A percentile compares a stretch with the other conserved stretches of the same genome.
Conservation (phyloP, 257 asterid species). For the Gentiana dahurica region DNA sequence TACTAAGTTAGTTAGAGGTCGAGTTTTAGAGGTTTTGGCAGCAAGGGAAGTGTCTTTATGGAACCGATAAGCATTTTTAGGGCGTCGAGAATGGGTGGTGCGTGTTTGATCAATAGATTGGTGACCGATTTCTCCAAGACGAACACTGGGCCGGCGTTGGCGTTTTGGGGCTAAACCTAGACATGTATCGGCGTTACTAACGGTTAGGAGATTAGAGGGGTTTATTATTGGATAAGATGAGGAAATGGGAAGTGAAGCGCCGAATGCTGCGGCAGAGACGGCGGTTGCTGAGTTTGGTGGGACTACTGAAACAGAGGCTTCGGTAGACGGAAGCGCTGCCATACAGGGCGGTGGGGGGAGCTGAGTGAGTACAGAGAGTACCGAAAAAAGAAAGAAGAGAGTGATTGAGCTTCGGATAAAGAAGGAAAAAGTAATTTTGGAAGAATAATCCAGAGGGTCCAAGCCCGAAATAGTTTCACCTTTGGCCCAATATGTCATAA, state of each 20-base stretch:
- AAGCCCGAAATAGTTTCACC: not conserved
- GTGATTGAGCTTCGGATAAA: not conserved
- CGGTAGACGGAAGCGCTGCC: slow-evolving; percentile 65
- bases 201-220: slow-evolving; percentile 19
- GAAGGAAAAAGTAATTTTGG: not conserved
- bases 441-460: not conserved
- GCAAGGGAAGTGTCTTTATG: slow-evolving; percentile 76
- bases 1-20: slow-evolving; percentile 86
- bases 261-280: slow-evolving; percentile 10
- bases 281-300: slow-evolving; percentile 21
- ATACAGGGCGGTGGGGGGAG: slow-evolving; percentile 17
- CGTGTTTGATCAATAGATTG: slow-evolving; percentile 42
- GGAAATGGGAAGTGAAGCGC: slow-evolving; percentile 18
- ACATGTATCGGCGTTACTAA: slow-evolving; percentile 11
- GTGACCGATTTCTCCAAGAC: slow-evolving; percentile 95
- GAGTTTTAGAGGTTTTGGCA: slow-evolving; percentile 68
- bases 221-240: slow-evolving; percentile 35
- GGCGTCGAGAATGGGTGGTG: slow-evolving; percentile 38
- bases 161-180: slow-evolving; percentile 61
- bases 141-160: slow-evolving; percentile 97
- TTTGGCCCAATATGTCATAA: not conserved
- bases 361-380: slow-evolving; percentile 14
- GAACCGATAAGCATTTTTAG: slow-evolving; percentile 50
- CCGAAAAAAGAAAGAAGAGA: slow-evolving; percentile 1
- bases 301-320: slow-evolving; percentile 28